Evolutionary conservation across 2,329 filamentous ascomycete genomes (phyloP).

Genomic region (Fusarium miscanthi): DNA sequence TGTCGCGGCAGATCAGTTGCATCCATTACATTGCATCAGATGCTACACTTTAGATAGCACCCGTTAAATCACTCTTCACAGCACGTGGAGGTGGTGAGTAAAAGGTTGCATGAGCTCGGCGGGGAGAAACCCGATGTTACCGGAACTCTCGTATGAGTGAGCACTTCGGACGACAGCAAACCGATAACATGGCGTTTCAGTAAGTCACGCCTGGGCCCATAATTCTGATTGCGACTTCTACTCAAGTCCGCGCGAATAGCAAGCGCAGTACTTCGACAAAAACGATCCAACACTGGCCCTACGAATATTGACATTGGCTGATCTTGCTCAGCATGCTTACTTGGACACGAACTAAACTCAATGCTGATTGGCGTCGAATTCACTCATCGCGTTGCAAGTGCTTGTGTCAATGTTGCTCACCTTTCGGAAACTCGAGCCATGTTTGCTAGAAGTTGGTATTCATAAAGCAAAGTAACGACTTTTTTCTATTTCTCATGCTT

Average conservation of each 20-base stretch:
- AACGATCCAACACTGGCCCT: neutral
- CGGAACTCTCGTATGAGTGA: conserved; percentile 2
- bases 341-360: conserved; percentile 3
- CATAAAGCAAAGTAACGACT: neutral
- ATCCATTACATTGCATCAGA: neutral
- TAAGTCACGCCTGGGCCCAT: conserved; percentile 16
- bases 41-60: neutral
- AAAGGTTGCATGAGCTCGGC: conserved; percentile 8
- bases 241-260: conserved; percentile 33
- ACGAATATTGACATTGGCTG: conserved; percentile 7
- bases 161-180: neutral
- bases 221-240: conserved; percentile 18
- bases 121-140: conserved; percentile 34
- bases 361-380: conserved; percentile 17
- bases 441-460: neutral
- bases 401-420: conserved; percentile 26
- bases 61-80: conserved; percentile 1
- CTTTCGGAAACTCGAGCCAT: neutral
- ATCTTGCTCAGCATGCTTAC: conserved; percentile 13
- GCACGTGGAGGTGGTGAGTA: conserved; percentile 29
- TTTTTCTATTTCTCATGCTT: conserved; percentile 10
- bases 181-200: neutral
- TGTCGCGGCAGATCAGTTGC: neutral
- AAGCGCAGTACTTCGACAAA: conserved; percentile 2
- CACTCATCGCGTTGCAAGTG: neutral